Base-by-base conservation (phyloP, 352 stramenopile genomes). In the Phytophthora ramorum region DNA sequence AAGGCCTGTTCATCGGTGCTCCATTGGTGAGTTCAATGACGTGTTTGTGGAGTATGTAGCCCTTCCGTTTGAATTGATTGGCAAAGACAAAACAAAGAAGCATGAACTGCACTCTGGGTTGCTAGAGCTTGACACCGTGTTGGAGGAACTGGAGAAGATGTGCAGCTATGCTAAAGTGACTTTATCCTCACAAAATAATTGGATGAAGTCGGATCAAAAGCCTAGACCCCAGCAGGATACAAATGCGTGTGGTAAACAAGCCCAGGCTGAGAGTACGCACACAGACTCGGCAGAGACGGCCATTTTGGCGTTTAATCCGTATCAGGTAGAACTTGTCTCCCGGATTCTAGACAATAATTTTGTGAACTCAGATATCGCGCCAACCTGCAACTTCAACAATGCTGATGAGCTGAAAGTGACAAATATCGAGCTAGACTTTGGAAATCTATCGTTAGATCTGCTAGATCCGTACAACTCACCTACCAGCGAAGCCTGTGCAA, bases 331-430 rank as follows among this genome's bases (percentile, higher is more conserved):
- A 53, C 66, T 93, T 13, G 48, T 91, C 8, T 67, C 69, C n/a
- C 86, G 85, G 20, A 70, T 93, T 37, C 37, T 83, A 2, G 71
- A 87, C 26, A 84, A 91, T 43, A 91, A 93, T 52, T 81, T 91
- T 57, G 67, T 57, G 14, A 63, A 62, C 9, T 43, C 57, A 13
- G 66, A 83, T 37, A 20, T n/a, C 1, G 4, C 20, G 4, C 6
- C 24, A 45, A 5, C n/a, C 34, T 20, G 24, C 14, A 49, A n/a
- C 10, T 47, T 52, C 5, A 34, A 1, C 48, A 48, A 56, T 28
- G 62, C 75, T 20, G 78, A 85, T 43, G 80, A 92, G 34, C 71
- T 80, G 28, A 70, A 79, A 69, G 43, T 77, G 3, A 63, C 75
- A 2, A 71, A 85, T 7, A 63, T 90, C 0, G 51, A 79, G 32